Percentiles rank a stretch among this genome's conserved stretches.
Evolutionary conservation across 2,329 filamentous ascomycete species (phyloP).

Genomic region (Cladosporium colombiae): DNA sequence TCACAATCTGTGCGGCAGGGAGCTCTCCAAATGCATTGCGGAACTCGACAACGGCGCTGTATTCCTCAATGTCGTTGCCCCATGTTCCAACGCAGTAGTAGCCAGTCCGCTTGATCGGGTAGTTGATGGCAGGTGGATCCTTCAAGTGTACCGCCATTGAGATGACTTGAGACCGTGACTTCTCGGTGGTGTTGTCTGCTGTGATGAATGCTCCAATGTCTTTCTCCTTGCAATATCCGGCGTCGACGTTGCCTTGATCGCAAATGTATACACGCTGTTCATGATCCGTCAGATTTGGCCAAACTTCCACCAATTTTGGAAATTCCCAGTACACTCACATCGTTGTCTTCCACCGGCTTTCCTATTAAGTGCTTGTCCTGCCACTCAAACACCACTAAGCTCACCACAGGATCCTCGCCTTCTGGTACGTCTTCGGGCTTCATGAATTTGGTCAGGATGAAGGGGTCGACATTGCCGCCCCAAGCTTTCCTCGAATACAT

Average conservation of each 20-base stretch:
- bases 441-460: conserved; percentile 81
- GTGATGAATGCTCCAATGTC: conserved; percentile 84
- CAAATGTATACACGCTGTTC: conserved; percentile 70
- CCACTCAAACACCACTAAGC: conserved; percentile 93
- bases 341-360: conserved; percentile 56
- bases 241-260: conserved; percentile 67
- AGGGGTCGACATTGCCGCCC: conserved; percentile 85
- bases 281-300: conserved; percentile 20
- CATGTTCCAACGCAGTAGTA: conserved; percentile 93
- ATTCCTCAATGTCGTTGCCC: conserved; percentile 67
- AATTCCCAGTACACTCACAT: conserved; percentile 45
- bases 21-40: conserved; percentile 96
- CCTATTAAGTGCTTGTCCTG: conserved; percentile 79
- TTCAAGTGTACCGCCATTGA: conserved; percentile 83
- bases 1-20: conserved; percentile 91
- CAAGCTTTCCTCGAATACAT: conserved; percentile 92
- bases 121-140: conserved; percentile 71
- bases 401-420: conserved; percentile 72
- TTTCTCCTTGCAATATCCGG: conserved; percentile 71
- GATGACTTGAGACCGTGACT: conserved; percentile 70
- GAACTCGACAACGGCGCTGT: conserved; percentile 82
- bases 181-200: conserved; percentile 69
- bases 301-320: background rate
- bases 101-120: conserved; percentile 83
- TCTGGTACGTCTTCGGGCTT: conserved; percentile 56